Evolutionary conservation across 2,329 filamentous ascomycete genomes (phyloP).

Genomic region (Colletotrichum orchidophilum): DNA sequence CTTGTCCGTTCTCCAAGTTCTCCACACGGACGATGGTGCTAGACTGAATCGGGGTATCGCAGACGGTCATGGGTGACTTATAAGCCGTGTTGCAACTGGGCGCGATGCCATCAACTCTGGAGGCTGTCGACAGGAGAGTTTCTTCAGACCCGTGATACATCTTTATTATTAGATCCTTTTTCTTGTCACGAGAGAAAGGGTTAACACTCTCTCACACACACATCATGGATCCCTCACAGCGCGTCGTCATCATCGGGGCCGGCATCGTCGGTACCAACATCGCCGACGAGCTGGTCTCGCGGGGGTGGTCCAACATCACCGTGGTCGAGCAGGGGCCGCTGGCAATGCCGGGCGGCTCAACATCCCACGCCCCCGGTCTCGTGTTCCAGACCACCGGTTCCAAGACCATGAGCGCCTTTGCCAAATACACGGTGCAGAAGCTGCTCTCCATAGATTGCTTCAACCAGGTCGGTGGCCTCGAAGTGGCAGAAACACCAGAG

Average conservation of each 20-base stretch:
- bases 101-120: not conserved
- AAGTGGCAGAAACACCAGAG: slow-evolving; percentile 68
- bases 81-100: slow-evolving; percentile 7
- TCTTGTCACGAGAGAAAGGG: not conserved
- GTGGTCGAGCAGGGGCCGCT: slow-evolving; percentile 72
- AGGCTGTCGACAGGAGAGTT: not conserved
- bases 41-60: slow-evolving; percentile 12
- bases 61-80: slow-evolving; percentile 1
- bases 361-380: slow-evolving; percentile 71
- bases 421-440: slow-evolving; percentile 70
- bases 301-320: slow-evolving; percentile 71
- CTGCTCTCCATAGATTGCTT: slow-evolving; percentile 66
- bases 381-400: slow-evolving; percentile 71
- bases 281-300: slow-evolving; percentile 69
- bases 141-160: not conserved
- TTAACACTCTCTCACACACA: not conserved
- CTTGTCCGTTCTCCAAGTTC: not conserved
- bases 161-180: not conserved
- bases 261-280: slow-evolving; percentile 72
- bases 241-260: slow-evolving; percentile 69
- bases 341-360: slow-evolving; percentile 70
- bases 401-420: slow-evolving; percentile 66
- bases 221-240: slow-evolving; percentile 47
- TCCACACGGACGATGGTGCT: not conserved
- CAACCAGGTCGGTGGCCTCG: slow-evolving; percentile 70